Evolutionary conservation across 495 filamentous ascomycete species (phyloP).

Genomic region (Amphirosellinia nigrospora): DNA sequence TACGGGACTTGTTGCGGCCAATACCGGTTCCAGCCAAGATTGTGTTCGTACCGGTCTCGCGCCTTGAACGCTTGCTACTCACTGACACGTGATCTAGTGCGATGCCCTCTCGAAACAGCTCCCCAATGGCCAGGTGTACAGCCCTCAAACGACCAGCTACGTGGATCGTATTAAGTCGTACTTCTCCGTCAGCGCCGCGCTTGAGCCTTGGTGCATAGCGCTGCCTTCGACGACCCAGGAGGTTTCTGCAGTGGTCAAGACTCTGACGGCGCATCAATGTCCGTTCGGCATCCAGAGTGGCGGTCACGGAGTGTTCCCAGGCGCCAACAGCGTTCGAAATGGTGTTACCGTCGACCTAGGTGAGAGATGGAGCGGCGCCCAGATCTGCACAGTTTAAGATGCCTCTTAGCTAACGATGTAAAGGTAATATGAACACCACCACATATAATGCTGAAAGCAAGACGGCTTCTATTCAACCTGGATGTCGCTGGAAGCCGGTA

Average conservation of each 20-base stretch:
- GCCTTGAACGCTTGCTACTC: neutral
- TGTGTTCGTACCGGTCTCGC: constrained; percentile 6
- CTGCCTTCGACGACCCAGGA: constrained; percentile 38
- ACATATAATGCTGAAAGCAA: constrained; percentile 32
- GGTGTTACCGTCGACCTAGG: constrained; percentile 56
- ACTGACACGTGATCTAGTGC: constrained; percentile 5
- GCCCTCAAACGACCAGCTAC: constrained; percentile 9
- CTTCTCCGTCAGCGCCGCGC: constrained; percentile 14
- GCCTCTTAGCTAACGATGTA: neutral
- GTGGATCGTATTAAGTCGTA: constrained; percentile 16
- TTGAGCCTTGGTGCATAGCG: constrained; percentile 42
- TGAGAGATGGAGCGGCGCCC: constrained; percentile 22
- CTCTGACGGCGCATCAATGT: constrained; percentile 33
- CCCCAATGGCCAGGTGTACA: neutral
- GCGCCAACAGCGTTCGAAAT: constrained; percentile 46
- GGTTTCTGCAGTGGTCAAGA: constrained; percentile 39
- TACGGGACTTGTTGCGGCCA: neutral
- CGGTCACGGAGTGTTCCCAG: constrained; percentile 49
- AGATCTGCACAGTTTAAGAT: neutral
- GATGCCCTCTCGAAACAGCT: neutral
- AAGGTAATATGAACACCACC: constrained; percentile 44
- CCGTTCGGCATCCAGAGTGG: constrained; percentile 51
- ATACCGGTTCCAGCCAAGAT: constrained; percentile 2
- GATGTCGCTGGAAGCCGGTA: constrained; percentile 52
- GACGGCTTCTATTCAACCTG: constrained; percentile 44